Conservation (phyloP, 2,329 filamentous ascomycete genomes). For the Colletotrichum melonis region DNA sequence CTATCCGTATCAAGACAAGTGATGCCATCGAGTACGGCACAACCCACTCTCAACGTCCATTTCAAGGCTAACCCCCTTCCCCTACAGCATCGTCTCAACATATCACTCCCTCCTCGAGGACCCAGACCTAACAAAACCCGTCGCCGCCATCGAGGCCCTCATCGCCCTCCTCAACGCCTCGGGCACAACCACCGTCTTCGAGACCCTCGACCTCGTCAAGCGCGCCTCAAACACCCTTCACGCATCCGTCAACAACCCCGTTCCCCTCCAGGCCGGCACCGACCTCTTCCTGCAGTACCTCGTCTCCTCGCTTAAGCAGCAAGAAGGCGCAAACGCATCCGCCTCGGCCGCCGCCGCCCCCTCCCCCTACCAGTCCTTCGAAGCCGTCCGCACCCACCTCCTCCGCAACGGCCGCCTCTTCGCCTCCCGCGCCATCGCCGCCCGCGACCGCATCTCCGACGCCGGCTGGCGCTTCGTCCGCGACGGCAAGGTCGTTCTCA, state of each 20-base stretch:
- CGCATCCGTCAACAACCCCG: constrained; percentile 83
- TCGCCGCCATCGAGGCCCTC: constrained; percentile 92
- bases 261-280: constrained; percentile 92
- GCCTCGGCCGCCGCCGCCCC: constrained; percentile 38
- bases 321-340: constrained; percentile 45
- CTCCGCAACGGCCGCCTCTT: constrained; percentile 89
- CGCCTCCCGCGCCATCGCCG: constrained; percentile 86
- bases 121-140: constrained; percentile 91
- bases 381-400: constrained; percentile 84
- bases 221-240: constrained; percentile 83
- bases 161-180: constrained; percentile 86
- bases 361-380: constrained; percentile 68
- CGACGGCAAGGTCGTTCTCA: constrained; percentile 85
- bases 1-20: constrained; percentile 40
- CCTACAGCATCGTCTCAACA: constrained; percentile 65
- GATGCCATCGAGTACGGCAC: constrained; percentile 48
- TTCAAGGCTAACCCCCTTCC: neutral
- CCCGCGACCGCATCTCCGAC: constrained; percentile 83
- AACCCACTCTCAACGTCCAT: neutral
- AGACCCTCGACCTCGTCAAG: constrained; percentile 89
- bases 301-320: constrained; percentile 76
- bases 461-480: constrained; percentile 83
- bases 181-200: constrained; percentile 87
- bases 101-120: constrained; percentile 72
- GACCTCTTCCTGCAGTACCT: constrained; percentile 97